These are phyloP conservation scores for Penicillium canariense DNA, from an alignment of 495 filamentous ascomycete genomes.

Conservation along the genomic window DNA sequence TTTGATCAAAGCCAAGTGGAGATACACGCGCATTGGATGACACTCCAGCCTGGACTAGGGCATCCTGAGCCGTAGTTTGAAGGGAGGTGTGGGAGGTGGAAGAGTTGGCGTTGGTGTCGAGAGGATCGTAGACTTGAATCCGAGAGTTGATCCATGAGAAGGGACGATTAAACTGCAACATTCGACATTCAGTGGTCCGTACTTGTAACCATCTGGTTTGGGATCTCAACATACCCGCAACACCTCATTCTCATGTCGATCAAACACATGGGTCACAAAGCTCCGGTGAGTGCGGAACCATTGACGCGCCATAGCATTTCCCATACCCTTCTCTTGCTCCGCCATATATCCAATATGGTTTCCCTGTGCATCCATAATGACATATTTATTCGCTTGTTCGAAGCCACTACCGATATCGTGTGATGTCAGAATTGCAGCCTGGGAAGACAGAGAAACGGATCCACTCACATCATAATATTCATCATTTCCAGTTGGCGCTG, in stretches of 20 bases:
- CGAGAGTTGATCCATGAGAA: conserved; percentile 66
- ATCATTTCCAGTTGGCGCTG: conserved; percentile 68
- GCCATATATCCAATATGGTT: conserved; percentile 69
- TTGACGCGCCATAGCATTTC: conserved; percentile 57
- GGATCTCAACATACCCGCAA: conserved; percentile 48
- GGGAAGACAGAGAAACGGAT: neutral
- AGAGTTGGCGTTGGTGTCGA: conserved; percentile 32
- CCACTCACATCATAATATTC: conserved; percentile 61
- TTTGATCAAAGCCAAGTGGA: conserved; percentile 49
- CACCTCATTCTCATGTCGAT: conserved; percentile 61
- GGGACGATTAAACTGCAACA: conserved; percentile 59
- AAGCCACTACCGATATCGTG: conserved; percentile 49
- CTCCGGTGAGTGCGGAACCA: conserved; percentile 64
- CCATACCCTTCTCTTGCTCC: conserved; percentile 62
- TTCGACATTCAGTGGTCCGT: neutral
- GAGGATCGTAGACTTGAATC: conserved; percentile 63
- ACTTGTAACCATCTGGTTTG: neutral
- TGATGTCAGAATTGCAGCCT: neutral
- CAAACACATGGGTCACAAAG: conserved; percentile 71
- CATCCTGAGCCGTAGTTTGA: conserved; percentile 39
- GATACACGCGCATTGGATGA: conserved; percentile 50
- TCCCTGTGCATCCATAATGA: conserved; percentile 68
- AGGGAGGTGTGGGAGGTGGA: conserved; percentile 43
- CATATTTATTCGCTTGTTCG: conserved; percentile 71
- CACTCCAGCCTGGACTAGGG: conserved; percentile 37